Percentiles rank a stretch among this genome's conserved stretches.
These are phyloP conservation scores for Phylloporus scabripes DNA, from an alignment of 768 basidiomycete species.

Conservation along the genomic window DNA sequence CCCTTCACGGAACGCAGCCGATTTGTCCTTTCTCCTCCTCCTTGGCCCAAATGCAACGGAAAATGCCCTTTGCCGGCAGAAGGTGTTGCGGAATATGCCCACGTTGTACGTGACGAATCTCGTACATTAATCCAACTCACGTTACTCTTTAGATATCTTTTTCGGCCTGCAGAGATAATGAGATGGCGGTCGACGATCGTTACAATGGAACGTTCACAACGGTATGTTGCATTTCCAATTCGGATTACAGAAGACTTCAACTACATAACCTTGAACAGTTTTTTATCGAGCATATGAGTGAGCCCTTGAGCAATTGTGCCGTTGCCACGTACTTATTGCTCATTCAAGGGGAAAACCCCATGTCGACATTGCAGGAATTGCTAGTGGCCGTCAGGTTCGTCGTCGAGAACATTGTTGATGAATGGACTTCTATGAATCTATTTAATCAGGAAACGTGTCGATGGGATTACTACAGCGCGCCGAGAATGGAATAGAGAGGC, in stretches of 20 bases:
- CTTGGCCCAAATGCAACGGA: conserved; percentile 18
- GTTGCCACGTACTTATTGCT: not conserved
- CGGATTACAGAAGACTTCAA: not conserved
- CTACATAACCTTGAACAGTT: conserved; percentile 18
- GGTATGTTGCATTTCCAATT: conserved; percentile 8
- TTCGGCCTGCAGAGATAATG: conserved; percentile 27
- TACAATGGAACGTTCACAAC: conserved; percentile 17
- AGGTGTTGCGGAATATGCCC: conserved; percentile 8
- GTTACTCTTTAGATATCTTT: conserved; percentile 18
- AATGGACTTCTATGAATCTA: not conserved
- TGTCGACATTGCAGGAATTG: conserved; percentile 21
- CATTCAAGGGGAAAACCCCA: conserved; percentile 15
- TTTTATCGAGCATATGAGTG: conserved; percentile 25
- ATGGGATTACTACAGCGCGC: conserved; percentile 14
- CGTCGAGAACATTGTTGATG: not conserved
- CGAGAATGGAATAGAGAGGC: conserved; percentile 4
- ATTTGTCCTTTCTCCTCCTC: conserved; percentile 20
- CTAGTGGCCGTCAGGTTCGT: conserved; percentile 23
- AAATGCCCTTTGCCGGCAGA: conserved; percentile 5
- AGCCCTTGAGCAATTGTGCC: not conserved
- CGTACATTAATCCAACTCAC: not conserved
- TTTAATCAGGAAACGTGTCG: conserved; percentile 14
- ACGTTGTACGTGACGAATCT: conserved; percentile 19
- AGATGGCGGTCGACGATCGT: conserved; percentile 19
- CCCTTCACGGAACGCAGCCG: conserved; percentile 5